Evolutionary conservation across 2,329 filamentous ascomycete genomes (phyloP).

Genomic region (Arthrobotrys conoides): DNA sequence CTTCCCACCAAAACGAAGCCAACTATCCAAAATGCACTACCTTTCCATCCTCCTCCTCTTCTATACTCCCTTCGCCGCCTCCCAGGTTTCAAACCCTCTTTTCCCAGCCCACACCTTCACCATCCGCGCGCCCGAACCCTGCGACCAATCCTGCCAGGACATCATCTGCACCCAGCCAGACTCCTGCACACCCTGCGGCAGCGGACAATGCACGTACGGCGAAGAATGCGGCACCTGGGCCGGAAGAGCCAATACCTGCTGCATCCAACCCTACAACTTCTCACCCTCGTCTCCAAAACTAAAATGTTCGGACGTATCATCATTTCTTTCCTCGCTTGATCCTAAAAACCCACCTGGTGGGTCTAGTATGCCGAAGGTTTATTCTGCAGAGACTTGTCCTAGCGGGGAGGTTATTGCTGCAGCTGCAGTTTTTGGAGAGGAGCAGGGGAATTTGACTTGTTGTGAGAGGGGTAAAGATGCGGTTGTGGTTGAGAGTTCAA

Average conservation of each 20-base stretch:
- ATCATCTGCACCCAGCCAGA: conserved; percentile 22
- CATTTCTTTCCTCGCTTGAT: conserved; percentile 24
- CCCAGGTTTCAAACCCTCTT: conserved; percentile 8
- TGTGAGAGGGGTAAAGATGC: conserved; percentile 35
- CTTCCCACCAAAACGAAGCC: neutral
- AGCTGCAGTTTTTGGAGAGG: conserved; percentile 8
- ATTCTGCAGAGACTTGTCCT: conserved; percentile 30
- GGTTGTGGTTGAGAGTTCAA: conserved; percentile 33
- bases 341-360: neutral
- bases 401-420: conserved; percentile 38
- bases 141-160: conserved; percentile 24
- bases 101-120: conserved; percentile 49
- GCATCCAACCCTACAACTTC: conserved; percentile 46
- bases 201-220: conserved; percentile 15
- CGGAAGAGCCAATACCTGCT: conserved; percentile 26
- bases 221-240: conserved; percentile 58
- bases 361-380: conserved; percentile 8
- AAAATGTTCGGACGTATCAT: conserved; percentile 24
- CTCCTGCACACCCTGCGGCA: conserved; percentile 36
- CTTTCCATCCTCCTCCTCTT: conserved; percentile 11
- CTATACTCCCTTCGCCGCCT: neutral
- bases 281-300: neutral
- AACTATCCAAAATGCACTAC: neutral
- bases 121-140: conserved; percentile 43
- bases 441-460: conserved; percentile 39